Conservation (phyloP, 228 moss, liverwort and hornwort genomes). For the Sphagnum magellanicum region DNA sequence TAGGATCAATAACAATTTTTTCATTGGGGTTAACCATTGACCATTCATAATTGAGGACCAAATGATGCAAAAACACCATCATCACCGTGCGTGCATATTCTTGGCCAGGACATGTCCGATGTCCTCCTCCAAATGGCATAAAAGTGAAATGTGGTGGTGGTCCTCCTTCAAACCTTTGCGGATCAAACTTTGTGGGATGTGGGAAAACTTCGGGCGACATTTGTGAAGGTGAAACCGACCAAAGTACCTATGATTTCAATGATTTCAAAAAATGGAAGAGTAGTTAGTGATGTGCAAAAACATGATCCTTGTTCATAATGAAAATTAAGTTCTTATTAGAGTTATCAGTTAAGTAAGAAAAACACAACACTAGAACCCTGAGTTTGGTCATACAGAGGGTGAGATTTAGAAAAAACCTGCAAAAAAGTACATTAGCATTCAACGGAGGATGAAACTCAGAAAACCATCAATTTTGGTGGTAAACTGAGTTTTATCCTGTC, state of each 20-base stretch:
- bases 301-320: neutral
- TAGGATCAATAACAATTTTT: neutral
- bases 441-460: too few relatives aligned
- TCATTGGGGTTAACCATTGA: neutral
- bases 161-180: slow-evolving; percentile 36
- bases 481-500: too few relatives aligned
- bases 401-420: neutral
- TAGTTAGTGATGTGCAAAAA: neutral
- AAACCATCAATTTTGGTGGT: too few relatives aligned
- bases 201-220: slow-evolving; percentile 15
- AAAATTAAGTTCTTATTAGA: neutral
- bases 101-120: slow-evolving; percentile 36
- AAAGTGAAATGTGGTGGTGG: slow-evolving; percentile 5
- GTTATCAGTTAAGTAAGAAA: neutral
- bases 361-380: neutral
- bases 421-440: too few relatives aligned
- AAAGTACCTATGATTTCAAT: neutral
- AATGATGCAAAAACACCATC: slow-evolving; percentile 29
- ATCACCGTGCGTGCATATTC: slow-evolving; percentile 30
- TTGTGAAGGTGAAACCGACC: neutral
- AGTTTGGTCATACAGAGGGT: neutral
- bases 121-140: slow-evolving; percentile 27
- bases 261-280: neutral
- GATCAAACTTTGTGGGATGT: slow-evolving; percentile 24
- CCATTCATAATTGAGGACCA: neutral